phyloP scores from a whole-genome alignment of 228 moss, liverwort and hornwort species.

The Sphagnum magellanicum region DNA sequence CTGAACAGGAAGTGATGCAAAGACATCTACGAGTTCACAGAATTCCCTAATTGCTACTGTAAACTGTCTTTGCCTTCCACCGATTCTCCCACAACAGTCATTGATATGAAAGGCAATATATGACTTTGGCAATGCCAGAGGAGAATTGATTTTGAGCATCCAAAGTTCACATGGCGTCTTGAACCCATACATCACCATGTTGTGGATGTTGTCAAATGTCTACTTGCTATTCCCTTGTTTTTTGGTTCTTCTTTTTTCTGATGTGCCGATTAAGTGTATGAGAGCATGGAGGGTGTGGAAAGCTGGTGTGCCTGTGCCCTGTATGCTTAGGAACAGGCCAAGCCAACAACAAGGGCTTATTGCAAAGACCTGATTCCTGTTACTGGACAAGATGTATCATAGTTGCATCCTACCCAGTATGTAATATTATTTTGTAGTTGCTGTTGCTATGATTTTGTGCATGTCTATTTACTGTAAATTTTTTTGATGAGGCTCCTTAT shows the following conservation, averaged over 20 bases:
- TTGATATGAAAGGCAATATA: too few species aligned
- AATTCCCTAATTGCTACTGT: slow-evolving; percentile 82
- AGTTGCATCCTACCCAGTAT: slow-evolving; percentile 55
- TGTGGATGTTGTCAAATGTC: too few species aligned
- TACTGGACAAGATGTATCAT: slow-evolving; percentile 84
- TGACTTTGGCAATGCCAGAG: too few species aligned
- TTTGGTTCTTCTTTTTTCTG: too few species aligned
- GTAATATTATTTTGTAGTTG: slow-evolving; percentile 18
- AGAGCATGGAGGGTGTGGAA: slow-evolving; percentile 48
- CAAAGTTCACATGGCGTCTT: too few species aligned
- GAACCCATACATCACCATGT: too few species aligned
- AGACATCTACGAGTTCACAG: slow-evolving; percentile 79
- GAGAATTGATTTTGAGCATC: too few species aligned
- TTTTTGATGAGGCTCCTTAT: too few species aligned
- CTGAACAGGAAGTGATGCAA: slow-evolving; percentile 77
- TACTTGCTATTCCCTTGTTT: too few species aligned
- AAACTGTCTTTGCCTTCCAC: not conserved
- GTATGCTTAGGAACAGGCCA: slow-evolving; percentile 63
- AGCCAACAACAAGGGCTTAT: slow-evolving; percentile 73
- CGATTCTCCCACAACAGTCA: not conserved
- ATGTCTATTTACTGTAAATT: too few species aligned
- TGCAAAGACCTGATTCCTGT: slow-evolving; percentile 56
- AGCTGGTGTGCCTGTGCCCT: slow-evolving; percentile 58
- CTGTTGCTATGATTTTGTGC: too few species aligned
- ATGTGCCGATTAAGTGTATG: too few species aligned